Base-by-base conservation (phyloP, 1,284 basidiomycete species). In the Pterulicium gracile region DNA sequence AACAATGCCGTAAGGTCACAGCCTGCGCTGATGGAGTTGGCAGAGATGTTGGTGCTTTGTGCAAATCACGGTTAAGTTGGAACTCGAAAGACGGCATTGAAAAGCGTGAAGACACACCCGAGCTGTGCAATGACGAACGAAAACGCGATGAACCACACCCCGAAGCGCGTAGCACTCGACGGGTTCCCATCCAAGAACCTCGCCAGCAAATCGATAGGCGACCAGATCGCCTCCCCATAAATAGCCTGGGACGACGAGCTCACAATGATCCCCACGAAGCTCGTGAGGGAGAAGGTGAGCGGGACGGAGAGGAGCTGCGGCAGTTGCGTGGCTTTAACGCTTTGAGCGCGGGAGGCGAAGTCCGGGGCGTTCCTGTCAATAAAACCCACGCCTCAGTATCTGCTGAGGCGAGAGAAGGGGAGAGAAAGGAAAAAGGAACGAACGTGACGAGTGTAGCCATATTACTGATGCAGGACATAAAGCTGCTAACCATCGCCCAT, bases 231-330 rank as follows among this genome's bases (percentile, higher is more conserved):
- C 52, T 79, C 74, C 18, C 84, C 85, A 55, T 84, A 91, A 53
- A 91, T 81, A 14, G 79, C 73, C 49, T 77, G 68, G n/a, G 81
- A 84, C 4, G 82, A 81, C 1, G 84, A 88, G 43, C 82, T 81
- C 52, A 92, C 88, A 43, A 90, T 79, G 58, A 93, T 86, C 3
- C 88, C 89, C 49, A 92, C 70, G 66, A 93, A 84, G 53, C 79
- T 82, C 49, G 88, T 85, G 51, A 91, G 62, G 23, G 77, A 79
- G 62, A 89, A 90, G 0, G 79, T 76, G 40, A 90, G 53, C 0
- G 89, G 89, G 27, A 91, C 73, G 0, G 85, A 73, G 51, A 88
- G 62, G 45, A 81, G 65, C 60, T 90, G 88, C 17, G 88, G 83
- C 59, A 73, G 73, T 19, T 85, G 63, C 4, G 83, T 83, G 19